Percentiles rank a stretch among this genome's conserved stretches.
These are phyloP conservation scores for Andrographis paniculata DNA, from an alignment of 305 asterid species.

Conservation along the genomic window DNA sequence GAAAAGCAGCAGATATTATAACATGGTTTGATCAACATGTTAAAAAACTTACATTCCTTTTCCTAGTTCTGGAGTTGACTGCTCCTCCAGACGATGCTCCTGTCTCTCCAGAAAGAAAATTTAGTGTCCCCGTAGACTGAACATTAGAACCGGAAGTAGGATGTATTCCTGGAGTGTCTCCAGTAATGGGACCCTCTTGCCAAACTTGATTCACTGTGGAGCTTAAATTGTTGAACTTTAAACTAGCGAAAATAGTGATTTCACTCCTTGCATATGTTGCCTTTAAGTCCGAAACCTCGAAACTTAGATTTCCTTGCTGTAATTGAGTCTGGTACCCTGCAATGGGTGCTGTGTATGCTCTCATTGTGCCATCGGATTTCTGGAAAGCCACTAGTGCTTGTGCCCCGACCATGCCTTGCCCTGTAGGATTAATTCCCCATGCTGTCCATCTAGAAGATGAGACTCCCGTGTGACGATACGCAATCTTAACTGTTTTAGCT, in stretches of 20 bases:
- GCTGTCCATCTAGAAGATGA: constrained; percentile 32
- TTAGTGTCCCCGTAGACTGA: constrained; percentile 26
- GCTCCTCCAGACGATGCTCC: constrained; percentile 6
- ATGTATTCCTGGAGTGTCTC: constrained; percentile 15
- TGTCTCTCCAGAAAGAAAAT: constrained; percentile 28
- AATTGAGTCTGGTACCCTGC: not conserved
- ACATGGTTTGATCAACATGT: not conserved
- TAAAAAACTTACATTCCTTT: constrained; percentile 33
- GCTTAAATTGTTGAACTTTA: constrained; percentile 30
- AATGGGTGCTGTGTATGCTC: constrained; percentile 37
- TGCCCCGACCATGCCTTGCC: constrained; percentile 27
- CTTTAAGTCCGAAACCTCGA: constrained; percentile 23
- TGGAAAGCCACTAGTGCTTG: constrained; percentile 40
- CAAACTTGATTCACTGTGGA: constrained; percentile 43
- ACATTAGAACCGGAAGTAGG: not conserved
- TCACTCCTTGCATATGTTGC: constrained; percentile 19
- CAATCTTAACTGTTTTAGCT: constrained; percentile 36
- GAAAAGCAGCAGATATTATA: too few relatives aligned
- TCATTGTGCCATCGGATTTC: constrained; percentile 19
- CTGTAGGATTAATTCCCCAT: constrained; percentile 36
- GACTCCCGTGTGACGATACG: constrained; percentile 34
- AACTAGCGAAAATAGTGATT: constrained; percentile 35
- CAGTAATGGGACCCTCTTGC: constrained; percentile 38
- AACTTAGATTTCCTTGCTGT: constrained; percentile 28
- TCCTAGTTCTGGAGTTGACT: constrained; percentile 12